Conservation (phyloP, 345 rosid genomes). For the Pelargonium nanum region DNA sequence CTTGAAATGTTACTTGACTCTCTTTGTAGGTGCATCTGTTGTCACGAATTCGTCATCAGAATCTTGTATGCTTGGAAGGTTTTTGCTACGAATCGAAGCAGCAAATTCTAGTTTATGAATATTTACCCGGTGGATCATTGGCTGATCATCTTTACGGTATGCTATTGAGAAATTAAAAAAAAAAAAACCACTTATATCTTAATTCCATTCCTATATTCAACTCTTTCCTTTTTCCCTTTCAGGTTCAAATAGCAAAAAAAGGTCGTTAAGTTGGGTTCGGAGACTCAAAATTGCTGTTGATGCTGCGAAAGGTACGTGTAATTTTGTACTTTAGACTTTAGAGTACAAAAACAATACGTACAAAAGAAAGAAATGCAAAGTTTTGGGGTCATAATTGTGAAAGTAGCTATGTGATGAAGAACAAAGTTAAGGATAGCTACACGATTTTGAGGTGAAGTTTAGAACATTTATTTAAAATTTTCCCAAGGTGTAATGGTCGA, state of each 20-base stretch:
- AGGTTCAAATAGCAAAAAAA: slow-evolving; percentile 51
- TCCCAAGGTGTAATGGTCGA: no score
- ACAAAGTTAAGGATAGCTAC: no score
- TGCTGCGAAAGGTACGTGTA: slow-evolving; percentile 70
- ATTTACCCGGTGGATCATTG: slow-evolving; percentile 75
- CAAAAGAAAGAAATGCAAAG: no score
- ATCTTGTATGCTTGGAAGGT: slow-evolving; percentile 80
- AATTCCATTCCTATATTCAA: not conserved
- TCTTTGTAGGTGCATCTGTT: slow-evolving; percentile 54
- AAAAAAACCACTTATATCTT: not conserved
- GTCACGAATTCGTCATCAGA: slow-evolving; percentile 73
- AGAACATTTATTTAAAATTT: no score
- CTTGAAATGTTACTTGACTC: not conserved
- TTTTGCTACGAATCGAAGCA: slow-evolving; percentile 72
- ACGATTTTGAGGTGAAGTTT: no score
- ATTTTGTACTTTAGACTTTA: no score
- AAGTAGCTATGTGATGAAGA: no score
- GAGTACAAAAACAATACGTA: not conserved
- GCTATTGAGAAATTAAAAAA: not conserved
- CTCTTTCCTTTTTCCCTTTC: not conserved
- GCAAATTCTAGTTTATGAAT: slow-evolving; percentile 85
- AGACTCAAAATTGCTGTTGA: slow-evolving; percentile 84
- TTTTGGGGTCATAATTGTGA: no score
- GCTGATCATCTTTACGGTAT: slow-evolving; percentile 79
- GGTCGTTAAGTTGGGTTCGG: slow-evolving; percentile 74